A percentile compares a stretch with the other conserved stretches of the same genome.
Evolutionary conservation across 2,329 filamentous ascomycete genomes (phyloP).

Genomic region (Pyrenophora teres): DNA sequence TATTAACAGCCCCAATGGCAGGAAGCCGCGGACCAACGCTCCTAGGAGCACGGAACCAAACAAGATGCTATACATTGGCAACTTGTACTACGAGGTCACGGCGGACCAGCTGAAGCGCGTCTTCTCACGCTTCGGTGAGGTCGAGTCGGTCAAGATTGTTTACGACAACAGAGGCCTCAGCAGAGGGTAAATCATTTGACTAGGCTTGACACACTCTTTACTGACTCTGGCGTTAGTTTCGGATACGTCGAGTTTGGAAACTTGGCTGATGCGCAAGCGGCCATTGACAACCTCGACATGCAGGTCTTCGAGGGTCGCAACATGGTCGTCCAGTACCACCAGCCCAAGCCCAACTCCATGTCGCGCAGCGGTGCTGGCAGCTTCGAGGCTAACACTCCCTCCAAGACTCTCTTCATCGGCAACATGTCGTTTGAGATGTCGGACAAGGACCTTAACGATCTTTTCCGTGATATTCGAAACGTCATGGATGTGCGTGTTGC

Average conservation of each 20-base stretch:
- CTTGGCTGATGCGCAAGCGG: conserved; percentile 58
- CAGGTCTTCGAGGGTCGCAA: conserved; percentile 67
- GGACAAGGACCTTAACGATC: conserved; percentile 77
- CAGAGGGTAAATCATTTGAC: conserved; percentile 62
- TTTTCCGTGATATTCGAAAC: conserved; percentile 73
- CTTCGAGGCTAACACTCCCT: conserved; percentile 52
- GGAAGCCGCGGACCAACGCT: not conserved
- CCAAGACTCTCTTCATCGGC: conserved; percentile 76
- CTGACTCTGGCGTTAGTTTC: conserved; percentile 56
- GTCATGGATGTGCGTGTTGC: conserved; percentile 79
- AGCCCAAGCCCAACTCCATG: conserved; percentile 23
- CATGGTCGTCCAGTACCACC: conserved; percentile 65
- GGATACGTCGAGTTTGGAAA: conserved; percentile 67
- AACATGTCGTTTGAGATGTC: conserved; percentile 87
- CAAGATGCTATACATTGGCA: conserved; percentile 66
- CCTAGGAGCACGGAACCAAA: conserved; percentile 19
- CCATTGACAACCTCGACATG: conserved; percentile 63
- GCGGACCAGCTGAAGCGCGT: conserved; percentile 63
- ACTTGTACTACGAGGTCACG: conserved; percentile 71
- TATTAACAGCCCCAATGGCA: not conserved
- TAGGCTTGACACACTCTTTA: not conserved
- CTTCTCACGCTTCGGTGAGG: conserved; percentile 62
- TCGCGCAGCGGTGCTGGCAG: conserved; percentile 2
- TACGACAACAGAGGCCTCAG: conserved; percentile 67
- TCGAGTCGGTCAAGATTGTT: conserved; percentile 61